These are phyloP conservation scores for Chenopodium berlandieri DNA, from an alignment of 148 eudicot genomes.

Conservation along the genomic window DNA sequence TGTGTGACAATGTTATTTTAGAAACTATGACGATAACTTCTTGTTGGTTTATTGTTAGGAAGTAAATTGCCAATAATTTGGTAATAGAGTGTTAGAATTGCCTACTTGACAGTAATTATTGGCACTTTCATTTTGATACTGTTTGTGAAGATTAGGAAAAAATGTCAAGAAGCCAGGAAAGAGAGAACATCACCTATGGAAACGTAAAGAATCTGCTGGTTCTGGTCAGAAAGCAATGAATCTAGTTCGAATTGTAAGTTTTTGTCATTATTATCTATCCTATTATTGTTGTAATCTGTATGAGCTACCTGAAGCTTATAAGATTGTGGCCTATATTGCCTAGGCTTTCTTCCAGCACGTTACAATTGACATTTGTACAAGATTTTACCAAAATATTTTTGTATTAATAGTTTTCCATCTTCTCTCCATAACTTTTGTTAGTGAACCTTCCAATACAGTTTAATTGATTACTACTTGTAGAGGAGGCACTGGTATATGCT, in stretches of 20 bases:
- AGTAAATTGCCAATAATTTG: not conserved
- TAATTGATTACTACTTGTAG: not conserved
- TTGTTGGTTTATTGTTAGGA: not conserved
- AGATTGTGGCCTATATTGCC: not conserved
- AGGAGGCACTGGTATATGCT: not conserved
- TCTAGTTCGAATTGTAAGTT: constrained; percentile 71
- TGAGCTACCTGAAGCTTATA: not conserved
- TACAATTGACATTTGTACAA: not conserved
- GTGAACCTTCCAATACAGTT: not conserved
- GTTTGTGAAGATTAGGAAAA: constrained; percentile 37
- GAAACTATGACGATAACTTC: not conserved
- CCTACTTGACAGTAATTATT: not conserved
- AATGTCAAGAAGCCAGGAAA: constrained; percentile 50
- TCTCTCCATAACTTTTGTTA: no score
- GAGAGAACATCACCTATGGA: constrained; percentile 88
- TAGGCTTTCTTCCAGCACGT: not conserved
- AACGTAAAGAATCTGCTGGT: constrained; percentile 68
- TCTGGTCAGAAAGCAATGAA: constrained; percentile 89
- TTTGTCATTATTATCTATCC: not conserved
- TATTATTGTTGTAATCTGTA: not conserved
- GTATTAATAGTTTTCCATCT: not conserved
- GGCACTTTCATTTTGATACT: not conserved
- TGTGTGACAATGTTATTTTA: no score
- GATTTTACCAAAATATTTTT: not conserved
- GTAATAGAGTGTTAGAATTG: not conserved